Base-by-base conservation (phyloP, 306 rosid genomes). In the Fragaria ananassa region DNA sequence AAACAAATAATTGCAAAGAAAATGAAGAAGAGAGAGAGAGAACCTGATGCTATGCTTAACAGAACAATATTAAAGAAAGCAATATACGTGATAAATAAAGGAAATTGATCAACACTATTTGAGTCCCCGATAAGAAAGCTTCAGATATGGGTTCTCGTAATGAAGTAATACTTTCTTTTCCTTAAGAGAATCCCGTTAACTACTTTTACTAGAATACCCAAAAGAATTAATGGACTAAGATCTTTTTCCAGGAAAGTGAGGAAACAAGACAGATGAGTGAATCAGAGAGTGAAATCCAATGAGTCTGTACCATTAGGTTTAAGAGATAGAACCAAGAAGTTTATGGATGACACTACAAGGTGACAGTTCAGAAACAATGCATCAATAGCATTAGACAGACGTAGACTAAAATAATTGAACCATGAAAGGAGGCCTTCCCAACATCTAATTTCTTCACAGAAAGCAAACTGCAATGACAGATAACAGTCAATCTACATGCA, bases 1-100 rank as follows among this genome's bases (percentile, higher is more conserved):
- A 10, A 75, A 75, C 27, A 71, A 44, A 73, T 34, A 64, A 23
- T 78, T 3, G 1, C 37, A 51, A 46, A 31, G 60, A 18, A 74
- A 76, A 54, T 25, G 65, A 65, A 21, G 8, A 29, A 72, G 21
- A 25, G 47, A 51, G 75, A 8, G 23, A 8, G 23, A 50, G 13
- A 19, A 4, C 37, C 21, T 8, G n/a, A 34, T 71, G 14, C 56
- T 9, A 71, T 34, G 63, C 63, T 54, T 34, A 34, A 71, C 19
- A 45, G 25, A 25, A 69, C 3, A 46, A 46, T 11, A 45, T 10
- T 27, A 6, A 69, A 70, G 18, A 29, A 44, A 23, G 6, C 37
- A 68, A 5, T 21, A 9, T 9, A 11, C 34, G 42, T 42, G 11
- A 3, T 4, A 29, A 29, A 70, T 13, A 29, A 27, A 47, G 15